phyloP scores from a whole-genome alignment of 2,329 filamentous ascomycete genomes.

The Fusarium aywerte region DNA sequence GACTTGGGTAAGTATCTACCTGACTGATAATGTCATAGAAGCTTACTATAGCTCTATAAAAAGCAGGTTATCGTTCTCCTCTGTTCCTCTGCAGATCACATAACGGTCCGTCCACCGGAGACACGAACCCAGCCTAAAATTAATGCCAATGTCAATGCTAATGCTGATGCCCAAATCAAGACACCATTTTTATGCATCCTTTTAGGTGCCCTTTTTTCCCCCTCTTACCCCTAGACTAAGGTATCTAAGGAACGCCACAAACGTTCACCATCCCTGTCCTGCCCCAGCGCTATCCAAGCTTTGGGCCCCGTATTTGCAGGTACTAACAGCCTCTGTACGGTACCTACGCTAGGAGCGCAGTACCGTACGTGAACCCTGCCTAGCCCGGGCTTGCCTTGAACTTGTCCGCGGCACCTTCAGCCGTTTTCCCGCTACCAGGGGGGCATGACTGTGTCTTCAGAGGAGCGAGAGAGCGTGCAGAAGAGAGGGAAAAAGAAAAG shows the following conservation, averaged over 20 bases:
- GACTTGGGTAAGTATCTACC: not conserved
- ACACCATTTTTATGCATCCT: conserved; percentile 23
- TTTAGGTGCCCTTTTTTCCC: not conserved
- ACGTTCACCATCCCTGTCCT: conserved; percentile 19
- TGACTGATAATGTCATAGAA: not conserved
- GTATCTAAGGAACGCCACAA: conserved; percentile 28
- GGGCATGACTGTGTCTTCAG: conserved; percentile 8
- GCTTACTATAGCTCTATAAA: conserved; percentile 9
- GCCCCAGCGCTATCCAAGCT: conserved; percentile 15
- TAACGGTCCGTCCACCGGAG: conserved; percentile 34
- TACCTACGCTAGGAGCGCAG: conserved; percentile 3
- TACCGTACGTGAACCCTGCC: not conserved
- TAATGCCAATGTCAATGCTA: conserved; percentile 5
- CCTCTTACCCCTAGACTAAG: not conserved
- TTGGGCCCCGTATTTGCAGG: conserved; percentile 1
- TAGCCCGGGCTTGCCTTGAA: not conserved
- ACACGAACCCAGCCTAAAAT: not conserved
- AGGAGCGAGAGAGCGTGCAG: conserved; percentile 4
- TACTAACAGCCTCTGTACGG: not conserved
- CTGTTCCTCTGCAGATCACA: conserved; percentile 22
- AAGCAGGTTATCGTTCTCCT: conserved; percentile 6
- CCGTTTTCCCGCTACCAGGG: conserved; percentile 37
- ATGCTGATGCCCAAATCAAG: conserved; percentile 10
- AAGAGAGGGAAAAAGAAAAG: not conserved
- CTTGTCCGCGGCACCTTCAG: conserved; percentile 35